phyloP scores from a whole-genome alignment of 495 filamentous ascomycete species.

The Neurospora sp. region DNA sequence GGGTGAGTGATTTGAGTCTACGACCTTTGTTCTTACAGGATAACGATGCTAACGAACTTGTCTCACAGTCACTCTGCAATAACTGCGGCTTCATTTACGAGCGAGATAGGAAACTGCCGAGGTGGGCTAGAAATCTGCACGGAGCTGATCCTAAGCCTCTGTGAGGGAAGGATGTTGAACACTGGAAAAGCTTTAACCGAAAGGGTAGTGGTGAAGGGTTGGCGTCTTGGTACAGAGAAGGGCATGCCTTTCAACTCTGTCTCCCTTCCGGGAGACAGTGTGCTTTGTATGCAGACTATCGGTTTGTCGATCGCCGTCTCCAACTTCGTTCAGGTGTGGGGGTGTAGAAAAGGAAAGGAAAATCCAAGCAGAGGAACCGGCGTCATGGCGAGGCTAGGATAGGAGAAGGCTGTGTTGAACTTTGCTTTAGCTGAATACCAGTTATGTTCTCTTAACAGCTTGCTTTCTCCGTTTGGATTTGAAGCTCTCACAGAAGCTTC shows the following conservation, averaged over 20 bases:
- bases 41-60: slow-evolving; percentile 3
- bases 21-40: background rate
- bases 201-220: background rate
- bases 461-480: background rate
- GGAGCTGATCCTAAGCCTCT: slow-evolving; percentile 25
- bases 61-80: slow-evolving; percentile 71
- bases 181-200: background rate
- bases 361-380: background rate
- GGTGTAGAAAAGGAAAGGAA: background rate
- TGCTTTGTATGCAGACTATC: background rate
- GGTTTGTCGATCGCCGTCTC: background rate
- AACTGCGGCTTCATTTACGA: slow-evolving; percentile 90
- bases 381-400: background rate
- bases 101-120: slow-evolving; percentile 72
- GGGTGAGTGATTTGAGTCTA: slow-evolving; percentile 47
- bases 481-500: background rate
- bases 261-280: background rate
- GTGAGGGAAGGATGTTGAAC: background rate
- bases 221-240: background rate
- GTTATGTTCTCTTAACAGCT: background rate
- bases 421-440: background rate
- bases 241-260: background rate
- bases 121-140: slow-evolving; percentile 75
- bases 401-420: background rate
- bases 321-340: background rate